Base-by-base conservation (phyloP, 169 alveolate genomes). In the Plasmodium gaboni region DNA sequence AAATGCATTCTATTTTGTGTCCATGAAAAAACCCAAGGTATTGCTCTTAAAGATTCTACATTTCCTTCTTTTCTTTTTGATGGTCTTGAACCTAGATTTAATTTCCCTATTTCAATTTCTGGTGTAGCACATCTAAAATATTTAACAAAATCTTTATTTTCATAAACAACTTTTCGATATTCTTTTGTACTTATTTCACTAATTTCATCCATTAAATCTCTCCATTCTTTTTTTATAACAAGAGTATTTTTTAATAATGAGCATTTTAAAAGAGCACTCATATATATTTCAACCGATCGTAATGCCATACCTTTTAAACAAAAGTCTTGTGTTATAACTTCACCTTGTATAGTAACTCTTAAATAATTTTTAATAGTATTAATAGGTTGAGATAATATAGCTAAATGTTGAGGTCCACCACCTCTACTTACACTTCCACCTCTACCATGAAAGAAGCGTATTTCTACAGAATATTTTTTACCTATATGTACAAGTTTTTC, bases 21-120 rank as follows among this genome's bases (percentile, higher is more conserved):
- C 97, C 97, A 95, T 19, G 97, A 96, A 78, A 95, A 95, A 63
- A 95, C 96, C 97, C 97, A 95, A 24, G 97, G 97, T n/a, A 95
- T 95, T 38, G 97, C 97, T 74, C 97, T 89, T 24, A 95, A 65
- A 44, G 95, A 93, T 73, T 93, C 97, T 53, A 95, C 94, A 71
- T 96, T 96, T 13, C 96, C 97, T 12, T 91, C 88, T 73, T 87
- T 92, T 15, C 96, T 90, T 87, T 95, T 95, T 10, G 96, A 78
- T 9, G 97, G 97, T 50, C 97, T 71, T 61, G 95, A 86, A 24
- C 97, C 97, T 55, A 95, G 83, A 87, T 95, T 94, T 86, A 95
- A 91, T 72, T 92, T 94, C 12, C 96, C 95, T 73, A 95, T 92
- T 90, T 95, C 97, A 2, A 88, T 50, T 57, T 92, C 95, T n/a